Base-by-base conservation (phyloP, 108 stramenopile genomes). In the Cyclotella cryptica region DNA sequence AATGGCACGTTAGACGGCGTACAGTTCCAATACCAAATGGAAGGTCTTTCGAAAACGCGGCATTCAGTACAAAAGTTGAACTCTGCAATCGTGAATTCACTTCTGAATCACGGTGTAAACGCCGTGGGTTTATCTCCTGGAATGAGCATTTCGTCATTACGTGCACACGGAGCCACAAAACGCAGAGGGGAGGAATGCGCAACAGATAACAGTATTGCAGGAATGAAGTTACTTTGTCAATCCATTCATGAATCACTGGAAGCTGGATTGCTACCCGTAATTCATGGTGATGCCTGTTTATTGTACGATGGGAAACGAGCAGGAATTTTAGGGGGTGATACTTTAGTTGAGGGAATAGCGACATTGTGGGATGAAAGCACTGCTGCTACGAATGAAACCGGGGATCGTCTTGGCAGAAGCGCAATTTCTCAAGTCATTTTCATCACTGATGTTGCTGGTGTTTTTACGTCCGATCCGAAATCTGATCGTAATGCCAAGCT, bases 241-340 rank as follows among this genome's bases (percentile, higher is more conserved):
- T 47, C 80, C 21, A 75, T 89, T 12, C 42, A 62, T n/a, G 27
- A 69, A 41, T 73, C 88, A n/a, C 69, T 92, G 5, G 9, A 85
- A 45, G 88, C 90, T 10, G 91, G 91, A 53, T 65, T 94, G 22
- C 80, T 92, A 9, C 93, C 93, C 10, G 89, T 94, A 9, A 40
- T 94, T 22, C 93, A 94, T 80, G 93, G 93, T 15, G 93, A 94
- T 88, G 93, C 90, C 4, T 90, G 91, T 46, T 73, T 94, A 27
- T 85, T 88, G 78, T 87, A 88, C 27, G 77, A 82, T 17, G 44
- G 52, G 0, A 39, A 69, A 45, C 85, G 55, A 49, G 88, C 84
- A 18, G 90, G 89, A 0, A 92, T 92, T 26, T 49, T 92, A 61
- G 79, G 88, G n/a, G 91, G 93, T 12, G 90, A 93, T 69, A 89